A percentile compares a stretch with the other conserved stretches of the same genome.
Conservation (phyloP, 306 rosid species). For the Oxytropis ochrocephala region DNA sequence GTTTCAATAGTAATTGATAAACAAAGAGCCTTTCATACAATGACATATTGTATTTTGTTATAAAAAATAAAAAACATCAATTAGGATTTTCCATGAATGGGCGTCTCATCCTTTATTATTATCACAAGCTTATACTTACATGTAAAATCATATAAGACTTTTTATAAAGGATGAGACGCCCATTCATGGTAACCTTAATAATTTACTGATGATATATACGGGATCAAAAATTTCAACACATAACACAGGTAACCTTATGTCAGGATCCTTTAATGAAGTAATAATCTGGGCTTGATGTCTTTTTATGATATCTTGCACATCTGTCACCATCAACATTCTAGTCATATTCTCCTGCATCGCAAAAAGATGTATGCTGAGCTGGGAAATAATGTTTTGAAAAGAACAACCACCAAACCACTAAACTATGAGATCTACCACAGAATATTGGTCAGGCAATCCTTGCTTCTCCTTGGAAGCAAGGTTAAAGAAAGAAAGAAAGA, state of each 20-base stretch:
- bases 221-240: slow-evolving; percentile 18
- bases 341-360: slow-evolving; percentile 92
- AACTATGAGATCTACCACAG: neutral
- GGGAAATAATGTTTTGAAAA: slow-evolving; percentile 5
- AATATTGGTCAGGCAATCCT: neutral
- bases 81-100: neutral
- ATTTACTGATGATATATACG: neutral
- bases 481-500: neutral
- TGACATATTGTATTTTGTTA: neutral
- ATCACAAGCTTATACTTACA: neutral
- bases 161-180: too few species aligned
- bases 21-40: neutral
- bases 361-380: slow-evolving; percentile 22
- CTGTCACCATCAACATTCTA: slow-evolving; percentile 97
- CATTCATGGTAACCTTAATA: too few species aligned
- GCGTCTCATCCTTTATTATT: neutral
- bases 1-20: neutral
- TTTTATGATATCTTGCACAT: slow-evolving; percentile 97
- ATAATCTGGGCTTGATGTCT: slow-evolving; percentile 99
- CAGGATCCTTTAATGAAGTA: slow-evolving; percentile 98
- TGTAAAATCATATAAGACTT: neutral
- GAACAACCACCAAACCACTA: slow-evolving; percentile 10
- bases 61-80: neutral
- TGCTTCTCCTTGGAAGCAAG: neutral
- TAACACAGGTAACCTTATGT: slow-evolving; percentile 67